phyloP scores from a whole-genome alignment of 768 basidiomycete genomes.

The Tylopilus sp. region DNA sequence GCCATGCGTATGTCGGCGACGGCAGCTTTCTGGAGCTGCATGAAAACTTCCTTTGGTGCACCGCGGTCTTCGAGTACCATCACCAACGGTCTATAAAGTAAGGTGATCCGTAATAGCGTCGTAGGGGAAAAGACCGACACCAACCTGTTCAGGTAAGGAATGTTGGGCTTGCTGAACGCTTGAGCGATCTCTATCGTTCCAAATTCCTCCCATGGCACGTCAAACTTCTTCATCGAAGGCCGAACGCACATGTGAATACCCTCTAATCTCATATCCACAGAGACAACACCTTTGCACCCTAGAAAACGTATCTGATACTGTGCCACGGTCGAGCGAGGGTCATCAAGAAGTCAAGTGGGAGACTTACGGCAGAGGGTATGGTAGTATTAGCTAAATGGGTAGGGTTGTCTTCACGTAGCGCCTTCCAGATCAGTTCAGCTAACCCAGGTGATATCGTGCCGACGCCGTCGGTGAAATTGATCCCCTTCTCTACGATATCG shows the following conservation, averaged over 20 bases:
- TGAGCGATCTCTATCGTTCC: conserved; percentile 75
- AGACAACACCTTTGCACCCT: conserved; percentile 81
- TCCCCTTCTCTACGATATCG: conserved; percentile 47
- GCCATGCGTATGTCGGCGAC: conserved; percentile 46
- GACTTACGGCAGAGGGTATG: conserved; percentile 62
- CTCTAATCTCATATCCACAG: conserved; percentile 50
- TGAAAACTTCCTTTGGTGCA: conserved; percentile 54
- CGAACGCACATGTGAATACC: conserved; percentile 69
- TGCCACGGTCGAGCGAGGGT: neutral
- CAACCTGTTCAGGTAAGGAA: conserved; percentile 71
- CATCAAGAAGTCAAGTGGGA: neutral
- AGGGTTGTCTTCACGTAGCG: conserved; percentile 44
- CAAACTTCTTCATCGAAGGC: conserved; percentile 74
- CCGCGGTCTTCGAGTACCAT: conserved; percentile 79
- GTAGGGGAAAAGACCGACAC: conserved; percentile 31
- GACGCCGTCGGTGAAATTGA: conserved; percentile 73
- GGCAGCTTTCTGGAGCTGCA: conserved; percentile 53
- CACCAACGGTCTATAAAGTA: conserved; percentile 53
- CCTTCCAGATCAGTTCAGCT: conserved; percentile 56
- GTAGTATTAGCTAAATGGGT: conserved; percentile 33
- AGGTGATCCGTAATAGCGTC: neutral
- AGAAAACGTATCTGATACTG: conserved; percentile 81
- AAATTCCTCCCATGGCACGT: conserved; percentile 40
- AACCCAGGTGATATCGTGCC: conserved; percentile 71
- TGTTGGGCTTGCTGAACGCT: conserved; percentile 56